Percentiles rank a stretch among this genome's conserved stretches.
Evolutionary conservation across 2,329 filamentous ascomycete species (phyloP).

Genomic region (Colletotrichum karsti): DNA sequence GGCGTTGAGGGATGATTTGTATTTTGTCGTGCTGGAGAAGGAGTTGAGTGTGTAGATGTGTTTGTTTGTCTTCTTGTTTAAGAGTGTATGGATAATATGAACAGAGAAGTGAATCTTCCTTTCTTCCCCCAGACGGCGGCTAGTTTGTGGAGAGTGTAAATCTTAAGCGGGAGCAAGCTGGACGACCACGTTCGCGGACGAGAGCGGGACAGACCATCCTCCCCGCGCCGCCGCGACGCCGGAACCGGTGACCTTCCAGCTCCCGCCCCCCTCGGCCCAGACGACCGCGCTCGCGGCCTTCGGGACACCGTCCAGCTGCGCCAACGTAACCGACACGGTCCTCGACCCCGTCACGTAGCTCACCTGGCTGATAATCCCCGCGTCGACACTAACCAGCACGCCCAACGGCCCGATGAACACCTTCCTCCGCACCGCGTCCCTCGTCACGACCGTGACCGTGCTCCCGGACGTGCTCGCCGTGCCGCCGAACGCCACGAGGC

Average conservation of each 20-base stretch:
- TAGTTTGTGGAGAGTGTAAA: too few relatives aligned
- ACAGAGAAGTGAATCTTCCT: too few relatives aligned
- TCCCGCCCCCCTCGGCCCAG: slow-evolving; percentile 40
- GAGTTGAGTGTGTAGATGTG: slow-evolving; percentile 30
- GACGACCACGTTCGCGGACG: neutral
- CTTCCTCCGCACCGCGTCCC: slow-evolving; percentile 54
- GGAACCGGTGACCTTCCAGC: slow-evolving; percentile 22
- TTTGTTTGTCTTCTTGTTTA: too few relatives aligned
- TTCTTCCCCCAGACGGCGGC: too few relatives aligned
- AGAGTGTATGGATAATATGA: too few relatives aligned
- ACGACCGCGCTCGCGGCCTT: slow-evolving; percentile 38
- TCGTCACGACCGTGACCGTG: slow-evolving; percentile 46
- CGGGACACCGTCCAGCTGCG: slow-evolving; percentile 38
- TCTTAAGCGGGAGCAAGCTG: slow-evolving; percentile 39
- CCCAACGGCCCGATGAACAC: slow-evolving; percentile 57
- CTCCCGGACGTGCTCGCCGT: slow-evolving; percentile 37
- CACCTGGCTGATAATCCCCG: slow-evolving; percentile 50
- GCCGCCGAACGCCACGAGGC: slow-evolving; percentile 58
- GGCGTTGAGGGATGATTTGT: slow-evolving; percentile 51
- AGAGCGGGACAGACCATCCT: slow-evolving; percentile 28
- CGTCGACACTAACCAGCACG: slow-evolving; percentile 49
- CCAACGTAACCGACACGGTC: slow-evolving; percentile 38
- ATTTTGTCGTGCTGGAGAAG: slow-evolving; percentile 52
- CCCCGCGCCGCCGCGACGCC: slow-evolving; percentile 25
- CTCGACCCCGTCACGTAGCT: slow-evolving; percentile 37